Evolutionary conservation across 257 asterid genomes (phyloP).

Genomic region (Plantago elongata): DNA sequence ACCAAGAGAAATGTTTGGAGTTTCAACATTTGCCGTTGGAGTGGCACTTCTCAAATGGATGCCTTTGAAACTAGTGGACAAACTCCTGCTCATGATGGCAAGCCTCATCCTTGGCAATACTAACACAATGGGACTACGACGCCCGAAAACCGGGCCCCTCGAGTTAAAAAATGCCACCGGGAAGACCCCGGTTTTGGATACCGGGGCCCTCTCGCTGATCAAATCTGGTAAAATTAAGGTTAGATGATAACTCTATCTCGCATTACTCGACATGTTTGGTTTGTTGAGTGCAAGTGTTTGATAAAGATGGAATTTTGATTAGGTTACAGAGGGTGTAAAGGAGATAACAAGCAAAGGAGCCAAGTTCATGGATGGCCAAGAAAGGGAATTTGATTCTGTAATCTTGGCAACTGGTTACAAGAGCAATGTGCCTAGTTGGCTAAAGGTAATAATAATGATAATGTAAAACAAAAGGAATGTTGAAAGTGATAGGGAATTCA

Average conservation of each 20-base stretch:
- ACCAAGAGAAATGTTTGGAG: conserved; percentile 84
- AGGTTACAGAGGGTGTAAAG: conserved; percentile 69
- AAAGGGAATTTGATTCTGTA: conserved; percentile 66
- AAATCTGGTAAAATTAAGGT: conserved; percentile 74
- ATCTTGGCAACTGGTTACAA: conserved; percentile 92
- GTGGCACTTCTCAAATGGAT: conserved; percentile 71
- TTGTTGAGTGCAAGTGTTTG: background rate
- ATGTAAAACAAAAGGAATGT: conserved; percentile 2
- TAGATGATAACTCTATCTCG: background rate
- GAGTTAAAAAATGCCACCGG: conserved; percentile 89
- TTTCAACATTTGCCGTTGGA: conserved; percentile 66
- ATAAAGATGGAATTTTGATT: background rate
- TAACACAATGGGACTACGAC: conserved; percentile 51
- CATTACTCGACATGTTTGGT: background rate
- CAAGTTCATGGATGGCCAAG: conserved; percentile 73
- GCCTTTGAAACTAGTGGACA: conserved; percentile 69
- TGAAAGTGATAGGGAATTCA: background rate
- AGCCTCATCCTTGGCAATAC: conserved; percentile 56
- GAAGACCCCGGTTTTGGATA: conserved; percentile 88
- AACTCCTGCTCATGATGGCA: conserved; percentile 51
- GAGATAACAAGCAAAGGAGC: conserved; percentile 79
- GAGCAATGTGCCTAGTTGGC: conserved; percentile 93
- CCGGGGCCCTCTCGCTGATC: conserved; percentile 74
- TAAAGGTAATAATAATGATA: conserved; percentile 47
- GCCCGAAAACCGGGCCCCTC: conserved; percentile 89